phyloP scores from a whole-genome alignment of 495 filamentous ascomycete genomes.

The Physcia stellaris region DNA sequence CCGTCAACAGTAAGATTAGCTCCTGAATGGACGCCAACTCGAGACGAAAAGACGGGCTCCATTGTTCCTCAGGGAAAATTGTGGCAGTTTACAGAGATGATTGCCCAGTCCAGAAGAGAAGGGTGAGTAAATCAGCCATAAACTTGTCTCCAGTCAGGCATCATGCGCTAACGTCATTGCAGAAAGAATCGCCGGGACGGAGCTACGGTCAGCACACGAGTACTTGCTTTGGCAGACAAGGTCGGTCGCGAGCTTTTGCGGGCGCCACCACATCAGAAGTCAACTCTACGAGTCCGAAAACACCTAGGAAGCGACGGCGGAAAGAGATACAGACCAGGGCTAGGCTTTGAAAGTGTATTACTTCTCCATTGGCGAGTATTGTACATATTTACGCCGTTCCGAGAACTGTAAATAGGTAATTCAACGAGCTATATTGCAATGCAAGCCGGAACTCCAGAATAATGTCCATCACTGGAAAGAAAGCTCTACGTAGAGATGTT shows the following conservation, averaged over 20 bases:
- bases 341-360: constrained; percentile 9
- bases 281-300: neutral
- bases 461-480: too few relatives aligned
- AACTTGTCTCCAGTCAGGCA: constrained; percentile 2
- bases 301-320: constrained; percentile 8
- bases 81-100: constrained; percentile 83
- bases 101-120: constrained; percentile 69
- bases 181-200: constrained; percentile 86
- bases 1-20: constrained; percentile 51
- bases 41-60: constrained; percentile 44
- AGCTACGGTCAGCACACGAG: constrained; percentile 73
- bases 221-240: constrained; percentile 57
- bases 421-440: too few relatives aligned
- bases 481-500: too few relatives aligned
- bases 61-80: constrained; percentile 58
- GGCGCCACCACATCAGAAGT: constrained; percentile 1
- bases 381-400: too few relatives aligned
- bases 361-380: too few relatives aligned
- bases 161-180: too few relatives aligned
- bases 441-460: too few relatives aligned
- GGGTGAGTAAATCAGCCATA: constrained; percentile 34
- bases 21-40: constrained; percentile 61
- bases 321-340: constrained; percentile 10
- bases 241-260: constrained; percentile 36
- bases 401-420: too few relatives aligned